A percentile compares a stretch with the other conserved stretches of the same genome.
These are phyloP conservation scores for Boletellus emodensis DNA, from an alignment of 768 basidiomycete genomes.

Conservation along the genomic window DNA sequence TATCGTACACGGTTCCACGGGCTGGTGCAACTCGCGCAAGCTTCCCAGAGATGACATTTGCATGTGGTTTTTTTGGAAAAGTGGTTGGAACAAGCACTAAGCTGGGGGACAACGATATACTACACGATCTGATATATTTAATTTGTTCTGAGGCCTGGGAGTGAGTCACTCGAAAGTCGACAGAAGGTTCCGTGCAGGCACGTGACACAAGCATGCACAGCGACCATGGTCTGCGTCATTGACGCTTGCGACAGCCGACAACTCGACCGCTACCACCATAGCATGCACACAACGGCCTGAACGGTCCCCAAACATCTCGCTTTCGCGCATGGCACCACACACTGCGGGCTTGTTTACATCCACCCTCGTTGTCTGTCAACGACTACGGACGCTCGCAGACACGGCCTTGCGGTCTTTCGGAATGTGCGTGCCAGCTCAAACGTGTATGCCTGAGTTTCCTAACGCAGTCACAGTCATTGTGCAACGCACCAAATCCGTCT, in stretches of 20 bases:
- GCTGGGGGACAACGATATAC: conserved; percentile 12
- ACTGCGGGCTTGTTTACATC: conserved; percentile 15
- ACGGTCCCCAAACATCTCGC: conserved; percentile 1
- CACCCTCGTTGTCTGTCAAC: conserved; percentile 25
- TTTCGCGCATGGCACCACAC: conserved; percentile 24
- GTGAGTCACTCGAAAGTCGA: neutral
- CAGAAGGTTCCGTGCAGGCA: conserved; percentile 1
- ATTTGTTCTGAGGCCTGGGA: neutral
- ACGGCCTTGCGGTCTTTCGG: conserved; percentile 71
- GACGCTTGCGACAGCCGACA: neutral
- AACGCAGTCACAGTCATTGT: conserved; percentile 58
- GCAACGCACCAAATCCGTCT: conserved; percentile 88
- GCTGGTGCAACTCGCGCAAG: conserved; percentile 37
- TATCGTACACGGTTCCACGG: conserved; percentile 43
- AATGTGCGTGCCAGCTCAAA: conserved; percentile 52
- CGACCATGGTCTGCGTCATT: neutral
- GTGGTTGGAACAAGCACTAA: neutral
- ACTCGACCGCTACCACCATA: conserved; percentile 5
- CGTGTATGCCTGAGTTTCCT: neutral
- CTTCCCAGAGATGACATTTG: conserved; percentile 28
- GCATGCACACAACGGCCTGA: conserved; percentile 17
- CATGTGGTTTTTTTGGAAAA: neutral
- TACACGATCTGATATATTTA: conserved; percentile 16
- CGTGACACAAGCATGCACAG: conserved; percentile 10
- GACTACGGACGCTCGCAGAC: conserved; percentile 37